phyloP scores from a whole-genome alignment of 2,329 filamentous ascomycete genomes.

The Sphaerulina populicola region DNA sequence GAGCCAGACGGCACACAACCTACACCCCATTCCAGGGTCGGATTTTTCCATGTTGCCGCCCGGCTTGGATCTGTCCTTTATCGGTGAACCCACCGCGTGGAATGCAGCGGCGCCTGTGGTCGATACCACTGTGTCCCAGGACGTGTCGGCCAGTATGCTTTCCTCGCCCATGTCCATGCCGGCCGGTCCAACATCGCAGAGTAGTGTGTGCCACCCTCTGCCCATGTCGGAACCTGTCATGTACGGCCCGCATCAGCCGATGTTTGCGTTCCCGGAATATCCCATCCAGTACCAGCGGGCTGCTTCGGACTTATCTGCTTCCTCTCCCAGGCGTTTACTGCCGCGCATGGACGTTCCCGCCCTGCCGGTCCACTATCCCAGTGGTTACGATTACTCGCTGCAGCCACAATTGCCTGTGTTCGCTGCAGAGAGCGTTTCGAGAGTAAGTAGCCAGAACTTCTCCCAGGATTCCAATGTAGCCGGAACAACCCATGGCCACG shows the following conservation, averaged over 20 bases:
- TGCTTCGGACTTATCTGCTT: conserved; percentile 17
- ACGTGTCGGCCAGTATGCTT: conserved; percentile 9
- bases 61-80: conserved; percentile 27
- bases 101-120: conserved; percentile 14
- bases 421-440: conserved; percentile 10
- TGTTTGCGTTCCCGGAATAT: conserved; percentile 10
- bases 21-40: conserved; percentile 26
- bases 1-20: conserved; percentile 31
- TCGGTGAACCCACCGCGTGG: conserved; percentile 22
- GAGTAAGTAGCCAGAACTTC: conserved; percentile 16
- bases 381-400: conserved; percentile 4
- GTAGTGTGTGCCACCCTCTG: conserved; percentile 6
- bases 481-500: conserved; percentile 6
- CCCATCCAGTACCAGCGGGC: conserved; percentile 13
- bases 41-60: conserved; percentile 24
- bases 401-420: conserved; percentile 9
- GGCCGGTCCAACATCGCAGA: conserved; percentile 1
- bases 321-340: conserved; percentile 11
- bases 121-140: conserved; percentile 14
- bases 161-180: conserved; percentile 6
- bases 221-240: conserved; percentile 6
- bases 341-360: conserved; percentile 6
- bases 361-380: background rate
- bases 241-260: conserved; percentile 10
- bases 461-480: conserved; percentile 2